A percentile compares a stretch with the other conserved stretches of the same genome.
Conservation (phyloP, 257 asterid species). For the Fraxinus excelsior region DNA sequence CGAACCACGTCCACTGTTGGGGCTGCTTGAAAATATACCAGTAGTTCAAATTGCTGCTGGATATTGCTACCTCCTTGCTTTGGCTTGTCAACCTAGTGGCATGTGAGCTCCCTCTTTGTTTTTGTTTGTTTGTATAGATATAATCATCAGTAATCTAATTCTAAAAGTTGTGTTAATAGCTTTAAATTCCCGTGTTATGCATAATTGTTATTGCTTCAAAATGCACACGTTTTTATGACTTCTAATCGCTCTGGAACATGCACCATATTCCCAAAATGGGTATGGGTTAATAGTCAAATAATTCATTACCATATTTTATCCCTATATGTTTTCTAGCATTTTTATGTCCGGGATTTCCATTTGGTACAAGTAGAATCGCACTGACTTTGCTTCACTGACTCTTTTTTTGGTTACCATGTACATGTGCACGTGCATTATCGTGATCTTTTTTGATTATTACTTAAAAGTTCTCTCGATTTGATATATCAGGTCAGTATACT, state of each 20-base stretch:
- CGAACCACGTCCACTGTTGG: constrained; percentile 83
- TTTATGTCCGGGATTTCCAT: background rate
- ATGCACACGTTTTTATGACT: background rate
- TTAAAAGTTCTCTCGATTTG: background rate
- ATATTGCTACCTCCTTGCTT: constrained; percentile 95
- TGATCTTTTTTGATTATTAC: background rate
- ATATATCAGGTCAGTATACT: constrained; percentile 85
- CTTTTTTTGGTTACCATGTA: background rate
- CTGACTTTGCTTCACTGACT: background rate
- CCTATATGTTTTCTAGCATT: background rate
- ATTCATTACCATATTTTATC: background rate
- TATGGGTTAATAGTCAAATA: background rate
- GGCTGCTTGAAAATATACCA: constrained; percentile 78
- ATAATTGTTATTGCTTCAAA: background rate
- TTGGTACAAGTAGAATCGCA: too few relatives aligned
- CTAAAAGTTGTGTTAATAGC: background rate
- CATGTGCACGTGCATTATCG: background rate
- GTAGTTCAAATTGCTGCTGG: constrained; percentile 99
- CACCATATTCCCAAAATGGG: background rate
- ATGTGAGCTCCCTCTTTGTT: constrained; percentile 60
- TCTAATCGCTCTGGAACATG: background rate
- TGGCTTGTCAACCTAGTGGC: constrained; percentile 94
- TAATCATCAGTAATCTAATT: background rate
- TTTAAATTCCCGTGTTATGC: background rate
- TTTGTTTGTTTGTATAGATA: constrained; percentile 1